Evolutionary conservation across 257 asterid species (phyloP), one percentile per base, ranked within the genome.

Genomic region (Solanum bulbocastanum): DNA sequence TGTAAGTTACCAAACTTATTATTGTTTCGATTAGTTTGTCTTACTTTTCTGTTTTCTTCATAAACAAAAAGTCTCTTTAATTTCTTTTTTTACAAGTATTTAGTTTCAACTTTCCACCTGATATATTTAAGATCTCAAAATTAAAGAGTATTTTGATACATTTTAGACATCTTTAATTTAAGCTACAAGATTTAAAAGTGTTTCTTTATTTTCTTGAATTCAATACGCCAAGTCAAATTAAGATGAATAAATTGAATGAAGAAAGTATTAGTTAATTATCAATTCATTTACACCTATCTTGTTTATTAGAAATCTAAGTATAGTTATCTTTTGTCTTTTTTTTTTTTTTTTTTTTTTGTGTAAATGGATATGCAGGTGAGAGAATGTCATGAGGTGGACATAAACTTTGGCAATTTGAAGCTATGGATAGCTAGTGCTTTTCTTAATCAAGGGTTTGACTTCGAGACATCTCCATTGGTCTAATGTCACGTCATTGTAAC

Each of bases 391-490:
- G 92, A 91, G 87, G 83, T 89, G 92, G 93, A 91, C n/a, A 84
- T 93, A 25, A 83, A 89, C 90, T 83, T 93, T 88, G 88, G 91
- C 36, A 92, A 90, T 83, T 36, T 94, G 94, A 92, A 94, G 94
- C 91, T 92, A 42, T 93, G 95, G 98, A 91, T 96, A 68, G 94
- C 94, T 6, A 90, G 89, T 37, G 89, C 93, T 74, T 92, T 94
- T 85, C 92, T 93, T 44, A 91, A 92, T 40, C 93, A 93, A 46
- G 99, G 98, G n/a, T 96, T 96, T 84, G 93, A 93, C 86, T 92
- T 96, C 60, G 92, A 90, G 71, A 83, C 89, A 27, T 84, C 90
- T 15, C 73, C 85, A 3, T 46, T 82, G 85, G 44, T 14, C 25
- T 79, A 79, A 44, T 32, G 27, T 44, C 25, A 14, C 3, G 1